Percentiles rank a stretch among this genome's conserved stretches.
phyloP scores from a whole-genome alignment of 768 basidiomycete genomes.

The Obba rivulosa region DNA sequence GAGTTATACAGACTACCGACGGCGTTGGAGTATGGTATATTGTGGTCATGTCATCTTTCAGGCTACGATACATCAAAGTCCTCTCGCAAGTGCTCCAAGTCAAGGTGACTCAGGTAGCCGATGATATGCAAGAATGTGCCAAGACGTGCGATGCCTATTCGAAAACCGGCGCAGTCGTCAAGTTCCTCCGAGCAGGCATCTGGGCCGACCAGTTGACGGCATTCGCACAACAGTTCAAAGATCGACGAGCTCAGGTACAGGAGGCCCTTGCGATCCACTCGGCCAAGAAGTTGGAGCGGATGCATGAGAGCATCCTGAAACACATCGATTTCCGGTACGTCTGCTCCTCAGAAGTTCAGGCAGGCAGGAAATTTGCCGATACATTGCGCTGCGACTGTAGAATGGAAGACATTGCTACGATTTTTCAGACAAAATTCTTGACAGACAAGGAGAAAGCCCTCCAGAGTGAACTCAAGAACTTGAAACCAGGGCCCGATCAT shows the following conservation, averaged over 20 bases:
- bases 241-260: slow-evolving; percentile 19
- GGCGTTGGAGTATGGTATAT: background rate
- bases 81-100: slow-evolving; percentile 22
- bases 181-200: slow-evolving; percentile 19
- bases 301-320: no score
- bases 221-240: slow-evolving; percentile 17
- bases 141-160: slow-evolving; percentile 28
- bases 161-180: slow-evolving; percentile 23
- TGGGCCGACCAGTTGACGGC: slow-evolving; percentile 24
- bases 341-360: no score
- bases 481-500: no score
- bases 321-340: no score
- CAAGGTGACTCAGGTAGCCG: slow-evolving; percentile 11
- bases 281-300: background rate
- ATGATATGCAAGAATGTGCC: slow-evolving; percentile 27
- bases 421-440: no score
- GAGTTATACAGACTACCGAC: slow-evolving; percentile 9
- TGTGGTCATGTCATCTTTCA: no score
- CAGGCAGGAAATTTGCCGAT: no score
- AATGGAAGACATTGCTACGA: no score
- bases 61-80: no score
- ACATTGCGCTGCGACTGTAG: no score
- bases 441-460: no score
- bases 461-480: no score
- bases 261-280: slow-evolving; percentile 24